Conservation (phyloP, 108 stramenopile genomes). For the Cyclotella cryptica region DNA sequence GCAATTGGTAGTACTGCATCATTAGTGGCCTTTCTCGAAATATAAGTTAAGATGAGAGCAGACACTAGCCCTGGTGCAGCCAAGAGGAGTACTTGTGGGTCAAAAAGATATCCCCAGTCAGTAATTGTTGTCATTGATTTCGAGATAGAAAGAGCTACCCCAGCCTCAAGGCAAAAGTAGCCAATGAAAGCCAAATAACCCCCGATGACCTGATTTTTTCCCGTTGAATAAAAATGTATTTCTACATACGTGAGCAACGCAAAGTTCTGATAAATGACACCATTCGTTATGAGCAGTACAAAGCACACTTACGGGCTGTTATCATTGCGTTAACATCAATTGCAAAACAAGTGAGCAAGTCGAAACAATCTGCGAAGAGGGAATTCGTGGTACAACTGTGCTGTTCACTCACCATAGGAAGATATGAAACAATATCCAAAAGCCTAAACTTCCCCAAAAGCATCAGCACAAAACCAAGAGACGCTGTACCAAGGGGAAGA, state of each 20-base stretch:
- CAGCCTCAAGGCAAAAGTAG: constrained; percentile 92
- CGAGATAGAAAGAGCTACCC: constrained; percentile 84
- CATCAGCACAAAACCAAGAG: constrained; percentile 84
- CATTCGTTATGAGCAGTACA: neutral
- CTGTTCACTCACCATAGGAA: constrained; percentile 82
- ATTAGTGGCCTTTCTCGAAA: constrained; percentile 59
- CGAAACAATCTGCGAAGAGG: too few species aligned
- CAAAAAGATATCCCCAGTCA: constrained; percentile 72
- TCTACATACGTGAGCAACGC: too few species aligned
- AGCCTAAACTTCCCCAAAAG: constrained; percentile 84
- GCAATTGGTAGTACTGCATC: constrained; percentile 72
- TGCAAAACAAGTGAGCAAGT: neutral
- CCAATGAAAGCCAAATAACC: constrained; percentile 96
- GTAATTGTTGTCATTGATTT: constrained; percentile 59
- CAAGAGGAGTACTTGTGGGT: constrained; percentile 59
- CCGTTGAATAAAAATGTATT: neutral
- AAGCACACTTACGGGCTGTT: neutral
- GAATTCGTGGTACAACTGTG: too few species aligned
- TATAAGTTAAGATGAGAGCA: constrained; percentile 70
- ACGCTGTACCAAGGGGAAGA: constrained; percentile 81
- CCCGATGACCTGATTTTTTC: constrained; percentile 47
- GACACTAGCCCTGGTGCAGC: constrained; percentile 79
- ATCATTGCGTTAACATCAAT: neutral
- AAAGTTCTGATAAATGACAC: neutral
- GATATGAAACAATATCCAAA: constrained; percentile 86